A percentile compares a stretch with the other conserved stretches of the same genome.
These are phyloP conservation scores for Aspergillus leporis DNA, from an alignment of 495 filamentous ascomycete species.

Conservation along the genomic window DNA sequence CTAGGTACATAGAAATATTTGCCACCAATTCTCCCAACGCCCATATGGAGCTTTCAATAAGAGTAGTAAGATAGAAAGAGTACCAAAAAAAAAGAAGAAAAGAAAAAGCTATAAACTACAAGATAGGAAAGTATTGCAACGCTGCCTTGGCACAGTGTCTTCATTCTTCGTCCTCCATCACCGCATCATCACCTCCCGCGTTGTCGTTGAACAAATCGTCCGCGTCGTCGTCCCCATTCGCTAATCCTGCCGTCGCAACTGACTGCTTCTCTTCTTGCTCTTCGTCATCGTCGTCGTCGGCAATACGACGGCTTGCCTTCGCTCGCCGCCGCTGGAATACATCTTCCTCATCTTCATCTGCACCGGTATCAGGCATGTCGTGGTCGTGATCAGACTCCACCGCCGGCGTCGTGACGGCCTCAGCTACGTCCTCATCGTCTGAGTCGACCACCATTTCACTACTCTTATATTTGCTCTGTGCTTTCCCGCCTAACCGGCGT, in stretches of 20 bases:
- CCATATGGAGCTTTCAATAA: conserved; percentile 4
- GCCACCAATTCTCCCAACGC: conserved; percentile 8
- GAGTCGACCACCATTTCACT: conserved; percentile 78
- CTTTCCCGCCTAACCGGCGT: conserved; percentile 57
- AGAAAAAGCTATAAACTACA: conserved; percentile 3
- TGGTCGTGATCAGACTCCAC: conserved; percentile 40
- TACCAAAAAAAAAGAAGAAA: conserved; percentile 5
- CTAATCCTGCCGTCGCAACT: background rate
- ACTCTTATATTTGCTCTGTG: conserved; percentile 73
- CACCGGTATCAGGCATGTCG: conserved; percentile 19
- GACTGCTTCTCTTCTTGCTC: conserved; percentile 24
- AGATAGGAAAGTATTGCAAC: background rate
- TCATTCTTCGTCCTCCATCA: conserved; percentile 25
- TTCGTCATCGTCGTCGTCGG: conserved; percentile 48
- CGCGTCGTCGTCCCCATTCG: conserved; percentile 16
- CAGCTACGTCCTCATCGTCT: conserved; percentile 53
- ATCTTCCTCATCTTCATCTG: conserved; percentile 25
- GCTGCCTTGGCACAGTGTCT: background rate
- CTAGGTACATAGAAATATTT: background rate
- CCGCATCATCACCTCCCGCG: conserved; percentile 21
- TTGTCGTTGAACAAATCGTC: conserved; percentile 25
- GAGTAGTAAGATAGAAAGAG: background rate
- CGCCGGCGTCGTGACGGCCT: conserved; percentile 20
- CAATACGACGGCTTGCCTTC: conserved; percentile 39
- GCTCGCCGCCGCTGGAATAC: conserved; percentile 38